These are phyloP conservation scores for Suillus fuscotomentosus DNA, from an alignment of 768 basidiomycete species.

Conservation along the genomic window DNA sequence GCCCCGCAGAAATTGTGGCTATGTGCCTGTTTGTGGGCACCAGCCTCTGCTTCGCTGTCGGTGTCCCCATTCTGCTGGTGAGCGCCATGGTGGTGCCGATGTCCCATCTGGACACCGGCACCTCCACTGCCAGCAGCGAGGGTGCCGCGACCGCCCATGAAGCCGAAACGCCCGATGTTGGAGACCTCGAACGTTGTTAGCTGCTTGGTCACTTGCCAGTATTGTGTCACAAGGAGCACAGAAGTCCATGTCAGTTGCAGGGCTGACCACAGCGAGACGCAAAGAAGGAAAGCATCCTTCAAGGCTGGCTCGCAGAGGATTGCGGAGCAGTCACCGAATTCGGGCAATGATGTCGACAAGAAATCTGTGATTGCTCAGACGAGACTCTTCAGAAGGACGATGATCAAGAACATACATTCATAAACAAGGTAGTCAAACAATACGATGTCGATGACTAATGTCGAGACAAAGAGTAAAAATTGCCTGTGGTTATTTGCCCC, in stretches of 20 bases:
- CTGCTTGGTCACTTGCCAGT: conserved; percentile 90
- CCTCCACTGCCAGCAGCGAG: conserved; percentile 55
- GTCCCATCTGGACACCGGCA: conserved; percentile 74
- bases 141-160: conserved; percentile 90
- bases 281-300: conserved; percentile 80
- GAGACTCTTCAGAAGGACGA: neutral
- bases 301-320: conserved; percentile 67
- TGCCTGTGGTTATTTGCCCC: conserved; percentile 94
- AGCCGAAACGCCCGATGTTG: conserved; percentile 93
- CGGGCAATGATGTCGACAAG: conserved; percentile 33
- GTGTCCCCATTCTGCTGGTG: conserved; percentile 46
- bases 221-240: conserved; percentile 80
- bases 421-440: conserved; percentile 84
- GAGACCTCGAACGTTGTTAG: conserved; percentile 96
- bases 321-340: conserved; percentile 20
- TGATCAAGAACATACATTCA: conserved; percentile 59
- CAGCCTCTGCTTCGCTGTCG: conserved; percentile 33
- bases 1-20: conserved; percentile 34
- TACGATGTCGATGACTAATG: conserved; percentile 77
- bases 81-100: conserved; percentile 47
- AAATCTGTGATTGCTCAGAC: conserved; percentile 46
- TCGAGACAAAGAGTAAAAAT: conserved; percentile 89
- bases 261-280: conserved; percentile 81
- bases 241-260: conserved; percentile 95
- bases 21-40: conserved; percentile 45